Evolutionary conservation across 2,329 filamentous ascomycete species (phyloP).

Genomic region (Tolypocladium ophioglossoides): DNA sequence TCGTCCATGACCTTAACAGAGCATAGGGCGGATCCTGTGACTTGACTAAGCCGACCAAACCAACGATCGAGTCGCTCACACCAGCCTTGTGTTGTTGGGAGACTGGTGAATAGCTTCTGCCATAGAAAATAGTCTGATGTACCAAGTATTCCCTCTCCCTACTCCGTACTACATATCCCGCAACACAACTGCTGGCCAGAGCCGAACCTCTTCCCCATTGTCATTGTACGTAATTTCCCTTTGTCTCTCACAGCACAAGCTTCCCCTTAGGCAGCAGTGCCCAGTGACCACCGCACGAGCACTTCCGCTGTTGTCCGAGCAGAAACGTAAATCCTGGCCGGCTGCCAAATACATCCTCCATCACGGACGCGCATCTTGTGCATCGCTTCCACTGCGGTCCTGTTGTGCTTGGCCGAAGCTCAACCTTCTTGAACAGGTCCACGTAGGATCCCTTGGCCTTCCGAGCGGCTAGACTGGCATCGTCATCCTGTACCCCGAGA

Average conservation of each 20-base stretch:
- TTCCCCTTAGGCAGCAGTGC: conserved; percentile 28
- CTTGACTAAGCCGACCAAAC: background rate
- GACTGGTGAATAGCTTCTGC: background rate
- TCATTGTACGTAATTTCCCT: background rate
- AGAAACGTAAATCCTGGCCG: conserved; percentile 43
- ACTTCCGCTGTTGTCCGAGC: conserved; percentile 42
- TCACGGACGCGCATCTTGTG: conserved; percentile 52
- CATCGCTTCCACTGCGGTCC: conserved; percentile 25
- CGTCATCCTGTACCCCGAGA: conserved; percentile 54
- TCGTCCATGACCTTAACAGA: background rate
- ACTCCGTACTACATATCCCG: too few species aligned
- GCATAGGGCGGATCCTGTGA: background rate
- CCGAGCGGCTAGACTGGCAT: conserved; percentile 30
- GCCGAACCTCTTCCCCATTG: background rate
- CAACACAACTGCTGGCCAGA: background rate
- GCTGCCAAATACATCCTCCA: conserved; percentile 44
- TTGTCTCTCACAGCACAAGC: conserved; percentile 7
- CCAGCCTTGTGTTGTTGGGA: background rate
- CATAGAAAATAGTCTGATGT: too few species aligned
- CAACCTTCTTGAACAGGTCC: conserved; percentile 48
- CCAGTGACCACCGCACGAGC: conserved; percentile 44
- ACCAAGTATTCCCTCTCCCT: background rate
- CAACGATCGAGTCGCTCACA: background rate
- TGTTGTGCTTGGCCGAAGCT: conserved; percentile 27
- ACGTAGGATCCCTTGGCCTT: conserved; percentile 29